Conservation (phyloP, 345 rosid species). For the Corchorus capsularis region DNA sequence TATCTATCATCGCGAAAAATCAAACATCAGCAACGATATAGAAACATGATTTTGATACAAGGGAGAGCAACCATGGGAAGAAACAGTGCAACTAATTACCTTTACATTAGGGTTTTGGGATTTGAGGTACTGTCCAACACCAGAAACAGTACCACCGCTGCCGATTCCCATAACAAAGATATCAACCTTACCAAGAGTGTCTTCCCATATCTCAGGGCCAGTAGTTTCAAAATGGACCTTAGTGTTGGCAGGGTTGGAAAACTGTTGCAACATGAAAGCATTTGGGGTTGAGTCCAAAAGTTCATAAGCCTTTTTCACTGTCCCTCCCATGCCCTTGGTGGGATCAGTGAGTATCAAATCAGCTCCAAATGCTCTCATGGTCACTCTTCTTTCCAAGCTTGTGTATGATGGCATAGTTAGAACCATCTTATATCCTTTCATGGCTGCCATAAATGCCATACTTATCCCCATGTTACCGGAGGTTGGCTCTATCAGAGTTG, state of each 20-base stretch:
- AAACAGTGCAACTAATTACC: constrained; percentile 41
- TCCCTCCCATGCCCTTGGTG: constrained; percentile 95
- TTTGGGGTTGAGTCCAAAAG: constrained; percentile 80
- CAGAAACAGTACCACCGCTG: constrained; percentile 96
- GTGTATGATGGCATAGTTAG: constrained; percentile 99
- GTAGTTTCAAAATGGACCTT: constrained; percentile 92
- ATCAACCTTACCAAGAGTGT: constrained; percentile 83
- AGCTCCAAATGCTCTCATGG: constrained; percentile 96
- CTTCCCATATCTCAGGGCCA: constrained; percentile 99
- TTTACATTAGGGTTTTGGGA: constrained; percentile 90
- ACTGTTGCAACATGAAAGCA: constrained; percentile 85
- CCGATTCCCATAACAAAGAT: constrained; percentile 98
- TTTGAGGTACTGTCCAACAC: constrained; percentile 92
- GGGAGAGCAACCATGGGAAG: background rate
- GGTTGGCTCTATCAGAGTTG: constrained; percentile 90
- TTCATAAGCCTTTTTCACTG: constrained; percentile 84
- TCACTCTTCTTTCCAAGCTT: constrained; percentile 93
- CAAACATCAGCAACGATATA: constrained; percentile 16
- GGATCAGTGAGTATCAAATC: constrained; percentile 93
- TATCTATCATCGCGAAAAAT: constrained; percentile 45
- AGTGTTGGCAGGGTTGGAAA: constrained; percentile 85
- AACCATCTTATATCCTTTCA: constrained; percentile 87
- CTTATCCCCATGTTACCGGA: constrained; percentile 99
- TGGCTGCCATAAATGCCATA: constrained; percentile 90
- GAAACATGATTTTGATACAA: background rate